Evolutionary conservation across 1,284 basidiomycete genomes (phyloP).

Genomic region (Microbotryum violaceum): DNA sequence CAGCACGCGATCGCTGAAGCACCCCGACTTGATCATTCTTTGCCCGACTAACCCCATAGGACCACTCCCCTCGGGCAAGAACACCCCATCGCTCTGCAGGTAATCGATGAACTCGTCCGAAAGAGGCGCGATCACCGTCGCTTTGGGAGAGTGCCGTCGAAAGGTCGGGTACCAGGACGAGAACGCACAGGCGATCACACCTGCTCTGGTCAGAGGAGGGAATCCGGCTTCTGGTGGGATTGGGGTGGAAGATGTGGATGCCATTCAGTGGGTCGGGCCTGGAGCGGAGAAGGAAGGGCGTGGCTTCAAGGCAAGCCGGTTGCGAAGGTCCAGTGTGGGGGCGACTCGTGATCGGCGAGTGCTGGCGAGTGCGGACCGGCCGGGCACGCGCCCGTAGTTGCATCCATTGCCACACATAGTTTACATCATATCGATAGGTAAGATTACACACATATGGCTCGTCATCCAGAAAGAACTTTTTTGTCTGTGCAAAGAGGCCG

Average conservation of each 20-base stretch:
- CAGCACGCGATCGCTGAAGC: constrained; percentile 47
- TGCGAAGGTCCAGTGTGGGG: no score
- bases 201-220: constrained; percentile 48
- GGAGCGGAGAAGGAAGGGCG: no score
- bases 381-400: no score
- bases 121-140: constrained; percentile 63
- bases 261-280: no score
- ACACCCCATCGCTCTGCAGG: constrained; percentile 68
- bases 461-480: no score
- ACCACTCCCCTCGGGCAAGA: constrained; percentile 74
- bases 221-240: constrained; percentile 40
- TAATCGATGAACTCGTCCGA: constrained; percentile 61
- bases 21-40: neutral
- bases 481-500: no score
- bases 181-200: constrained; percentile 70
- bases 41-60: constrained; percentile 34
- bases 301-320: no score
- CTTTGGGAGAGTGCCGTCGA: constrained; percentile 61
- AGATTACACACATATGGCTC: no score
- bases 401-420: no score
- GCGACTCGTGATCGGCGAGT: no score
- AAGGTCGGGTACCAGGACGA: constrained; percentile 81
- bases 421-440: no score
- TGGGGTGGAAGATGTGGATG: neutral
- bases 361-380: no score